These are phyloP conservation scores for Haplosporangium gracile DNA, from an alignment of 192 early-diverging fungal genomes.

Conservation along the genomic window DNA sequence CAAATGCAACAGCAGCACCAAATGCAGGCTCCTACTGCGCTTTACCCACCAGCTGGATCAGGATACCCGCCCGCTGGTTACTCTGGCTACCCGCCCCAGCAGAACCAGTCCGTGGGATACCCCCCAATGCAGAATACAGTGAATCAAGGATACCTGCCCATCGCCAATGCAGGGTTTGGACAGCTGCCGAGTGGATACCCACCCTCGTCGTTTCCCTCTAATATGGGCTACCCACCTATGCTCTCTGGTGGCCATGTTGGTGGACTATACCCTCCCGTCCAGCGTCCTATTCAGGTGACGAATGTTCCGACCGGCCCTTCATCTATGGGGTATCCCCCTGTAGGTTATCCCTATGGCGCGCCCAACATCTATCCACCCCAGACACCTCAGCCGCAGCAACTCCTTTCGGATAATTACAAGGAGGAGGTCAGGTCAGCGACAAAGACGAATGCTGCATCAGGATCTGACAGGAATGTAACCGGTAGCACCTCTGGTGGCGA, in stretches of 20 bases:
- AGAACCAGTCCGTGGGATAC: constrained; percentile 12
- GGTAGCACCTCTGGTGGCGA: background rate
- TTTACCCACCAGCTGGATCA: background rate
- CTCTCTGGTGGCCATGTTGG: background rate
- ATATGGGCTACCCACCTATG: constrained; percentile 21
- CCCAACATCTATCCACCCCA: constrained; percentile 35
- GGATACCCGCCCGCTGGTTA: constrained; percentile 36
- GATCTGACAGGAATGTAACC: background rate
- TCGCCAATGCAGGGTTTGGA: background rate
- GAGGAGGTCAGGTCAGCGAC: background rate
- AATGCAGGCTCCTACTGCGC: background rate
- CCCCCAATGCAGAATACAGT: constrained; percentile 2
- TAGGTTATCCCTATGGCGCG: constrained; percentile 22
- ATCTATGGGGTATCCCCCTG: constrained; percentile 18
- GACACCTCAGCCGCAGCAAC: background rate
- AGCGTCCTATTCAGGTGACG: background rate
- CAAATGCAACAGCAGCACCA: constrained; percentile 8
- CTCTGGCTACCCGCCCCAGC: constrained; percentile 24
- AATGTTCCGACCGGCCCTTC: background rate
- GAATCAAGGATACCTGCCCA: constrained; percentile 7
- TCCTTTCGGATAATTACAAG: background rate
- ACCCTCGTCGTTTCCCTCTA: background rate
- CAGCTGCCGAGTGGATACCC: constrained; percentile 5
- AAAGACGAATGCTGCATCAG: background rate
- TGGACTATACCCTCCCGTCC: constrained; percentile 27